Conservation (phyloP, 805 yeast species). For the Millerozyma miso region DNA sequence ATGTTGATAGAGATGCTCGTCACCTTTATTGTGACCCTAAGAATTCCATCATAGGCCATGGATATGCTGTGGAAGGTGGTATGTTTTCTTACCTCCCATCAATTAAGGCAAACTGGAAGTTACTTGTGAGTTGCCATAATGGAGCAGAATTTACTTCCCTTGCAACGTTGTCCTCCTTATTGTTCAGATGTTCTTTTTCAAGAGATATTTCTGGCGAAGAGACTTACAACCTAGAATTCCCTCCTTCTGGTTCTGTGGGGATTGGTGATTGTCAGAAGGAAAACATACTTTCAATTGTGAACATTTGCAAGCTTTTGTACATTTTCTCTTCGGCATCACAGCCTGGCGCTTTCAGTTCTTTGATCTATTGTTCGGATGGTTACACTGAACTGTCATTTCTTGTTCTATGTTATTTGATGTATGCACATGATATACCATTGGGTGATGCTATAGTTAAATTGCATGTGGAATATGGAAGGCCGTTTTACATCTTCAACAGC, state of each 20-base stretch:
- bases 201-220: constrained; percentile 16
- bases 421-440: constrained; percentile 53
- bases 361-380: constrained; percentile 84
- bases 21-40: constrained; percentile 48
- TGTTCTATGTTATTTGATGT: constrained; percentile 66
- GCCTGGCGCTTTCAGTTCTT: constrained; percentile 38
- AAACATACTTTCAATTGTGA: constrained; percentile 60
- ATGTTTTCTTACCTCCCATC: constrained; percentile 24
- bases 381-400: constrained; percentile 87
- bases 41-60: constrained; percentile 47
- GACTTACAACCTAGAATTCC: constrained; percentile 51
- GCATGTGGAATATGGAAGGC: constrained; percentile 64
- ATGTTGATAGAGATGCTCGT: background rate
- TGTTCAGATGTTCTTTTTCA: constrained; percentile 29
- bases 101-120: constrained; percentile 52
- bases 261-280: constrained; percentile 64
- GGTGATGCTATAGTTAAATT: constrained; percentile 64
- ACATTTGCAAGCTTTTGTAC: constrained; percentile 65
- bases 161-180: constrained; percentile 29
- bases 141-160: constrained; percentile 52
- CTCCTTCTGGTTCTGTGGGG: constrained; percentile 81
- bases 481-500: constrained; percentile 76
- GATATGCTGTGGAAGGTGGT: constrained; percentile 17
- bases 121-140: constrained; percentile 57
- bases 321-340: constrained; percentile 27